Percentiles rank a stretch among this genome's conserved stretches.
phyloP scores from a whole-genome alignment of 306 rosid genomes.

The Trichosanthes cucumerina region DNA sequence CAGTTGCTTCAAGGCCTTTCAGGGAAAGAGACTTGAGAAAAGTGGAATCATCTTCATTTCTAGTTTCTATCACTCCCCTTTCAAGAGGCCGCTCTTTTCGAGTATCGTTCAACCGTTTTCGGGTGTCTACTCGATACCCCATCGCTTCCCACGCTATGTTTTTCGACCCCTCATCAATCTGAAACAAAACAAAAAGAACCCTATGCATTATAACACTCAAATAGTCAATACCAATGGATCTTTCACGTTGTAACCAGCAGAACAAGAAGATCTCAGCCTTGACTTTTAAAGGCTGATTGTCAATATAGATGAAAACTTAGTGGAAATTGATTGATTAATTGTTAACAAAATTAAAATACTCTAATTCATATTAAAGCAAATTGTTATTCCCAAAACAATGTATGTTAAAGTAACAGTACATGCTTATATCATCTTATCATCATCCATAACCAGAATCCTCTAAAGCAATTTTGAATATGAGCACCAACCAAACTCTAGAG shows the following conservation, averaged over 20 bases:
- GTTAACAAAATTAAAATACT: not conserved
- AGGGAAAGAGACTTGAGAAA: slow-evolving; percentile 39
- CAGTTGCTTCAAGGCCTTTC: slow-evolving; percentile 57
- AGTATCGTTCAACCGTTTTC: slow-evolving; percentile 22
- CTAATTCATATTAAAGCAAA: not conserved
- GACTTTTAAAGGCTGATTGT: not conserved
- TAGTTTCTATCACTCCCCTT: slow-evolving; percentile 57
- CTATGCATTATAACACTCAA: not conserved
- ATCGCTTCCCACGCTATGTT: slow-evolving; percentile 67
- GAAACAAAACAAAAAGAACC: slow-evolving; percentile 1
- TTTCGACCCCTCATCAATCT: slow-evolving; percentile 44
- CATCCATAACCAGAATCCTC: not conserved
- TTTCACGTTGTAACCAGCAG: not conserved
- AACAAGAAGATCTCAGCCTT: not conserved
- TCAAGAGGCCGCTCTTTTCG: slow-evolving; percentile 63
- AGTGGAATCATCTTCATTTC: slow-evolving; percentile 36
- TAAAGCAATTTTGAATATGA: not conserved
- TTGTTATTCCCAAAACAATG: not conserved
- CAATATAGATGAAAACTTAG: not conserved
- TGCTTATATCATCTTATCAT: not conserved
- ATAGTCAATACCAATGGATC: not conserved
- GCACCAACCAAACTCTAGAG: not conserved
- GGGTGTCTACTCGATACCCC: slow-evolving; percentile 47
- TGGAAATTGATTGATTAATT: not conserved
- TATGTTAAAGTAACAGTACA: not conserved